Base-by-base conservation (phyloP, 2,329 filamentous ascomycete genomes). In the Fusarium lateritium region DNA sequence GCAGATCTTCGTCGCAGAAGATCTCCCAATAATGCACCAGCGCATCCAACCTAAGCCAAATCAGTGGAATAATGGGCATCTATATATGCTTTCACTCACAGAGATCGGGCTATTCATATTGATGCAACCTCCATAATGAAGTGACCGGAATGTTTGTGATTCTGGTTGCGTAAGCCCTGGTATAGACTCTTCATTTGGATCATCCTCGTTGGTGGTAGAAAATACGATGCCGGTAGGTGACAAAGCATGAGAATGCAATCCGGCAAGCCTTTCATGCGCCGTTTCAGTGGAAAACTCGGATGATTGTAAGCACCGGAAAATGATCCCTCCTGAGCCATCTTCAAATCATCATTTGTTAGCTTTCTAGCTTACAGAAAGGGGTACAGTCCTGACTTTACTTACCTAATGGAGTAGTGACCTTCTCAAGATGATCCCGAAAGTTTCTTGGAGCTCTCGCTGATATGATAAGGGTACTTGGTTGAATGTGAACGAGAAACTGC, bases 11-110 rank as follows among this genome's bases (percentile, higher is more conserved):
- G 74, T 53, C 93, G 89, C 72, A 93, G 89, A 24, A 98, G 79
- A 69, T 97, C 93, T 7, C 87, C 86, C n/a, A 98, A 80, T 4
- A 98, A 81, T 26, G 94, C 94, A n/a, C 94, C 94, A 26, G 91
- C 92, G 79, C 96, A 98, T 5, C 93, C 92, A 47, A 97, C 83
- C 82, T 90, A 56, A 24, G 17, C n/a, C 36, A 24, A 9, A 34
- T 75, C n/a, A 74, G 46, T 38, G 24, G 38, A 17, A n/a, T 11
- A 28, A 9, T 36, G 34, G 13, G n/a, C 26, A 11, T 13, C 21
- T 2, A 7, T 38, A 36, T 10, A 52, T 10, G 7, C 15, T 5
- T 34, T 3, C 11, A 33, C 33, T 56, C 76, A 92, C 91, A 4
- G 94, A 93, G 14, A 92, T 77, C 7, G 80, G 83, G 72, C 92